These are phyloP conservation scores for Amoeboaphelidium occidentale DNA, from an alignment of 371 early-diverging fungal species.

Conservation along the genomic window DNA sequence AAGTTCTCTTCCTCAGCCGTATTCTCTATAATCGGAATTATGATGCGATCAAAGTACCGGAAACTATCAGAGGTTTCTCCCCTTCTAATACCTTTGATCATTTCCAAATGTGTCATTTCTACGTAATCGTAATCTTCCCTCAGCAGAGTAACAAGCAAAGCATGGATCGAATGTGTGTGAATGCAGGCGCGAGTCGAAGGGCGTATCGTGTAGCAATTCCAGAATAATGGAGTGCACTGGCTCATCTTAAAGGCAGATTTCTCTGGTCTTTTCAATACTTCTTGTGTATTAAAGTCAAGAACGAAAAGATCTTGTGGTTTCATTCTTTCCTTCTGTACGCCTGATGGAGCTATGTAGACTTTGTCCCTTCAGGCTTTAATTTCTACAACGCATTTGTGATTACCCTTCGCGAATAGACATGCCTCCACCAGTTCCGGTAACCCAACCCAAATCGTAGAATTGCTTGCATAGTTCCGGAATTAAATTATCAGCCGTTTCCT, in stretches of 20 bases:
- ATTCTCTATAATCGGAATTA: conserved; percentile 87
- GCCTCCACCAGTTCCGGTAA: conserved; percentile 85
- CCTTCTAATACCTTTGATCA: conserved; percentile 89
- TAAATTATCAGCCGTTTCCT: conserved; percentile 23
- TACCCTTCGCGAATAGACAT: conserved; percentile 63
- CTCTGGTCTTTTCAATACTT: conserved; percentile 46
- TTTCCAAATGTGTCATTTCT: conserved; percentile 83
- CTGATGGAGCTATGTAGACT: conserved; percentile 76
- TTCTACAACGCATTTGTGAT: conserved; percentile 1
- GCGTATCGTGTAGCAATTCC: conserved; percentile 67
- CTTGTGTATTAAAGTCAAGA: conserved; percentile 28
- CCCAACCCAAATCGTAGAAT: conserved; percentile 80
- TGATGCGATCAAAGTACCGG: conserved; percentile 31
- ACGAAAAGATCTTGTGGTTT: conserved; percentile 60
- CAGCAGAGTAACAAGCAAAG: conserved; percentile 75
- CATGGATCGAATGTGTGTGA: conserved; percentile 85
- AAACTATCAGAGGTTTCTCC: conserved; percentile 23
- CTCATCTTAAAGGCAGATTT: conserved; percentile 29
- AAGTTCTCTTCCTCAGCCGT: conserved; percentile 83
- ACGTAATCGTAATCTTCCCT: conserved; percentile 31
- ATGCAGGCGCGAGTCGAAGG: conserved; percentile 70
- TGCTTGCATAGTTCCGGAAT: conserved; percentile 77
- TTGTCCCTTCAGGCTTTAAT: conserved; percentile 18
- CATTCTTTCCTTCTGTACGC: conserved; percentile 90
- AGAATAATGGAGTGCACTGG: conserved; percentile 86